Base-by-base conservation (phyloP, 2,329 filamentous ascomycete species). In the Lachnellula hyalina region DNA sequence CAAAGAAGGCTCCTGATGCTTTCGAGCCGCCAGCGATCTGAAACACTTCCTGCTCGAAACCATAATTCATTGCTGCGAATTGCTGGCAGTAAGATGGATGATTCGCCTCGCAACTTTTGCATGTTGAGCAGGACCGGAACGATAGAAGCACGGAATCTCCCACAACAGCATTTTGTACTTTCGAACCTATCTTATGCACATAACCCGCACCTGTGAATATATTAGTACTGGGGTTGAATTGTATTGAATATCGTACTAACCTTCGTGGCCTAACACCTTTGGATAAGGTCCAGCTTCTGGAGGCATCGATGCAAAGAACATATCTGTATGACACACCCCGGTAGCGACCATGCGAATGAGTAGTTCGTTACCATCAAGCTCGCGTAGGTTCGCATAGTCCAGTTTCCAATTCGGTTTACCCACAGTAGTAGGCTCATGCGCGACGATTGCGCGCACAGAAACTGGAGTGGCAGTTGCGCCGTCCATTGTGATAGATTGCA, bases 1-100 rank as follows among this genome's bases (percentile, higher is more conserved):
- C 72, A 53, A 74, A 73, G 62, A 69, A 73, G 11, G 12, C 15
- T 15, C 32, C 41, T 9, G 28, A 32, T 8, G 28, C 2, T 9
- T 32, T 32, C 8, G 28, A 32, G 28, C 28, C 28, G 28, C 8
- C 8, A 32, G 28, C 7, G 1, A 32, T 9, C 7, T 32, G 6
- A 9, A 32, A 32, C 7, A 32, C 28, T 32, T 9, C 28, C 28
- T 8, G 28, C 2, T 32, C 28, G 8, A 7, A 2, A 9, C 28
- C 8, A 1, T 9, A 32, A 5, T 49, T 54, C 5, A 40, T 2
- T 6, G 35, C 38, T 7, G 8, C 2, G 38, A 53, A 49, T 11
- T 53, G 14, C 11, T 42, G 15, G 21, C 54, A 56, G 15, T 40
- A 48, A 11, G 54, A 9, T 15, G 54, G 54, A 49, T 53, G 54